Conservation (phyloP, 176 grass and related monocot genomes). For the Saccharum officinarum region DNA sequence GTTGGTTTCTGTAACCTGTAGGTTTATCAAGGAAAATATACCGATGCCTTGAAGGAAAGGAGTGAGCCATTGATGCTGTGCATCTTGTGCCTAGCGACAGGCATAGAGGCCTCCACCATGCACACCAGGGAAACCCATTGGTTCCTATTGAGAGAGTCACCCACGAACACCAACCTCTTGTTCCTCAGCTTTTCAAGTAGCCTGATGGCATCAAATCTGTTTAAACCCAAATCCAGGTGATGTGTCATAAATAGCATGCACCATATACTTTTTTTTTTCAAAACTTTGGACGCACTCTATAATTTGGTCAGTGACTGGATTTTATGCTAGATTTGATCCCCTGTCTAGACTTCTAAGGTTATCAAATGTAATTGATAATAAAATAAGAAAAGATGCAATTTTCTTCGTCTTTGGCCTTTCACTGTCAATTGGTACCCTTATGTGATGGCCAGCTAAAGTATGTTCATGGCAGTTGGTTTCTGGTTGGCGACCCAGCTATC, state of each 20-base stretch:
- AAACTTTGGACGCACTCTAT: too few species aligned
- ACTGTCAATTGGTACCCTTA: background rate
- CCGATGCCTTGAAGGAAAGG: slow-evolving; percentile 70
- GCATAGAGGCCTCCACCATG: slow-evolving; percentile 72
- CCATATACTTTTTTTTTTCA: too few species aligned
- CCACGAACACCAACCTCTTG: slow-evolving; percentile 87
- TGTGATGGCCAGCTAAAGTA: background rate
- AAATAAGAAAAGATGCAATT: background rate
- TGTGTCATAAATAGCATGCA: background rate
- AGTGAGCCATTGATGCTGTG: slow-evolving; percentile 58
- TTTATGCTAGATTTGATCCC: background rate
- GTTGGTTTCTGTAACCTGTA: background rate
- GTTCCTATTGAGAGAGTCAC: slow-evolving; percentile 89
- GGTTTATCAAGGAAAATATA: slow-evolving; percentile 16
- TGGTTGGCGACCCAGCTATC: background rate
- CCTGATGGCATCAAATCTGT: slow-evolving; percentile 67
- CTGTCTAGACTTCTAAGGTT: background rate
- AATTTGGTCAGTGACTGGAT: background rate
- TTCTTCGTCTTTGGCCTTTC: background rate
- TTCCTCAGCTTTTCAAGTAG: slow-evolving; percentile 68
- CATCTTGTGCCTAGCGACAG: slow-evolving; percentile 46
- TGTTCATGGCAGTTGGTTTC: background rate
- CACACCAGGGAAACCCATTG: slow-evolving; percentile 95
- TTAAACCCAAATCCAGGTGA: background rate
- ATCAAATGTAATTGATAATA: background rate